These are phyloP conservation scores for Aureobasidium leucospermi DNA, from an alignment of 2,329 filamentous ascomycete genomes.

Conservation along the genomic window DNA sequence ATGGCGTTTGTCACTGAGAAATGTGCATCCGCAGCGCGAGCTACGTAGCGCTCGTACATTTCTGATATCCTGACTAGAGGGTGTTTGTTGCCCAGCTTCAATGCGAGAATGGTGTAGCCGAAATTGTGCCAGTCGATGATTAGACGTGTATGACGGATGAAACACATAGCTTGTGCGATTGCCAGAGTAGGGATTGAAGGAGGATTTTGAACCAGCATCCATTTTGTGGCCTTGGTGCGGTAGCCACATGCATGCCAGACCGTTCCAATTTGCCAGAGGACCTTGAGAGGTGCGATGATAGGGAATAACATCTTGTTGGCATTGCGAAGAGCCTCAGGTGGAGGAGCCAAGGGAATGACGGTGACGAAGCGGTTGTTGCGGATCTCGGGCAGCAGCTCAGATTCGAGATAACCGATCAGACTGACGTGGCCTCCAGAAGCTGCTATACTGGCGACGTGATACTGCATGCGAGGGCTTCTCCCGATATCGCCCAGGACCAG, in stretches of 20 bases:
- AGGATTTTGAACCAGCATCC: conserved; percentile 88
- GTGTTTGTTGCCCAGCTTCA: conserved; percentile 56
- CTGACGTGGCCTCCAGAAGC: conserved; percentile 73
- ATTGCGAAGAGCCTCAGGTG: conserved; percentile 59
- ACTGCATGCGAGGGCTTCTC: conserved; percentile 95
- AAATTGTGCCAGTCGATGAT: conserved; percentile 99
- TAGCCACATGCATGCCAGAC: conserved; percentile 70
- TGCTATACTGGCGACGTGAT: conserved; percentile 88
- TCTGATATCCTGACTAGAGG: conserved; percentile 71
- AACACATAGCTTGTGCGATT: conserved; percentile 64
- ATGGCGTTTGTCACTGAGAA: conserved; percentile 88
- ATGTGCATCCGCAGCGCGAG: conserved; percentile 62
- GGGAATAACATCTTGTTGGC: conserved; percentile 69
- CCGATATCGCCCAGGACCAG: conserved; percentile 93
- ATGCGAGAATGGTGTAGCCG: conserved; percentile 81
- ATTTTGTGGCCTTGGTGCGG: conserved; percentile 63
- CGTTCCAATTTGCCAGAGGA: conserved; percentile 69
- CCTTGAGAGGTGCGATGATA: conserved; percentile 73
- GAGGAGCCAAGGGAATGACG: conserved; percentile 61
- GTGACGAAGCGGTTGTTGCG: conserved; percentile 59
- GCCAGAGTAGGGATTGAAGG: conserved; percentile 88
- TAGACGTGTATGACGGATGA: conserved; percentile 70
- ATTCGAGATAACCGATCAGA: conserved; percentile 84
- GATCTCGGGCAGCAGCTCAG: conserved; percentile 72
- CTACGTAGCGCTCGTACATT: conserved; percentile 68